phyloP scores from a whole-genome alignment of 2,329 filamentous ascomycete genomes.

The Venturia effusa region DNA sequence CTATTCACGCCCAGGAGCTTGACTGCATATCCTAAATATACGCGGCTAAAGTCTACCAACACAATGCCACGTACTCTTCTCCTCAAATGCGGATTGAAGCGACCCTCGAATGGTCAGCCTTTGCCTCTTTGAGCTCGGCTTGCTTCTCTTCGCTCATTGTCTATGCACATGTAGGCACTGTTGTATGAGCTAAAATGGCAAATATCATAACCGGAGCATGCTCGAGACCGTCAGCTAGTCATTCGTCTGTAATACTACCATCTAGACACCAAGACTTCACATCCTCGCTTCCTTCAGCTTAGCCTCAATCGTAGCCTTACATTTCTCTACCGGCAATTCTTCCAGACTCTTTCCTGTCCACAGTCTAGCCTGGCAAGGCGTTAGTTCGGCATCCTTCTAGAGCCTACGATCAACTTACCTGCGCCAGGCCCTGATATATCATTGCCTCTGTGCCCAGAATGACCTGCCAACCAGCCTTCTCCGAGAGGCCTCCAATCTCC shows the following conservation, averaged over 20 bases:
- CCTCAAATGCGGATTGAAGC: neutral
- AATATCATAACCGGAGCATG: neutral
- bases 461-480: slow-evolving; percentile 57
- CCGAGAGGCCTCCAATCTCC: slow-evolving; percentile 50
- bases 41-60: neutral
- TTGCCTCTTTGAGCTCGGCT: neutral
- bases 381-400: neutral
- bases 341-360: slow-evolving; percentile 55
- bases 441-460: slow-evolving; percentile 67
- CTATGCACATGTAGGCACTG: slow-evolving; percentile 22
- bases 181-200: neutral
- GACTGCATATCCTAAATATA: slow-evolving; percentile 8
- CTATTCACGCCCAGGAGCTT: slow-evolving; percentile 54
- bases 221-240: neutral
- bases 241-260: neutral
- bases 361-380: slow-evolving; percentile 24
- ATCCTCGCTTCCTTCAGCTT: slow-evolving; percentile 6
- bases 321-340: slow-evolving; percentile 48
- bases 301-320: slow-evolving; percentile 42
- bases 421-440: slow-evolving; percentile 68
- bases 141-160: no score
- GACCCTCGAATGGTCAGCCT: neutral
- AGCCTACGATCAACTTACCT: slow-evolving; percentile 27
- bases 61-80: neutral
- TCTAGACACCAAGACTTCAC: slow-evolving; percentile 3